These are phyloP conservation scores for Entelexis paramagnoliae DNA, from an alignment of 1,139 yeast species.

Conservation along the genomic window DNA sequence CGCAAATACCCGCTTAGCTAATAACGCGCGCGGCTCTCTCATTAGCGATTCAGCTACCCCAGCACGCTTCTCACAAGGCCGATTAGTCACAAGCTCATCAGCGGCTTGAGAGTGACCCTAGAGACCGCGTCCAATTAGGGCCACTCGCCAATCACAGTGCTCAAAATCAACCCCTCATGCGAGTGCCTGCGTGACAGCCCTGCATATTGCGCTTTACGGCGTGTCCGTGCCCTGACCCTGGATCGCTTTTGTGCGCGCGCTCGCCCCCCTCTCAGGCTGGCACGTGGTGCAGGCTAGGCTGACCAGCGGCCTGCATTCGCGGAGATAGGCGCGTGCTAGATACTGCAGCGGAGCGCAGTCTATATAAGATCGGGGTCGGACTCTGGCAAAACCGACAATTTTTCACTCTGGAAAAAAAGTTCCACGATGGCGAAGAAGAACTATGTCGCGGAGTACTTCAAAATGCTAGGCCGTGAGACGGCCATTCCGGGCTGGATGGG, in stretches of 20 bases:
- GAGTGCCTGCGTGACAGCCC: not conserved
- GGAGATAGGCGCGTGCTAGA: not conserved
- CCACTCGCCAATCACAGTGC: not conserved
- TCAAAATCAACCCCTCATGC: not conserved
- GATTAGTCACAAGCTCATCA: not conserved
- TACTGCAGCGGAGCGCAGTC: not conserved
- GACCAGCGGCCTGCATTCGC: not conserved
- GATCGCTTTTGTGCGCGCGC: too few relatives aligned
- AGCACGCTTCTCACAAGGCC: not conserved
- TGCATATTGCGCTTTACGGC: not conserved
- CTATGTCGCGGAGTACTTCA: constrained; percentile 4
- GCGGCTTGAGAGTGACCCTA: not conserved
- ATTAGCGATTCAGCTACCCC: not conserved
- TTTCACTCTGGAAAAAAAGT: not conserved
- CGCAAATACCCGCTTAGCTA: not conserved
- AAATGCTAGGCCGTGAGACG: constrained; percentile 13
- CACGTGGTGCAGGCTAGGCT: not conserved
- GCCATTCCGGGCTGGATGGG: constrained; percentile 18
- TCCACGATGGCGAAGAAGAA: not conserved
- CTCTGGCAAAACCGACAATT: not conserved
- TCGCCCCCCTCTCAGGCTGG: not conserved
- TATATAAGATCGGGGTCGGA: not conserved
- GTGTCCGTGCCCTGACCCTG: too few relatives aligned
- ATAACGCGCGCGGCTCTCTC: not conserved
- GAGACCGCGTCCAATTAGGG: not conserved